A percentile compares a stretch with the other conserved stretches of the same genome.
These are phyloP conservation scores for Serpula lacrymans DNA, from an alignment of 768 basidiomycete species.

Conservation along the genomic window DNA sequence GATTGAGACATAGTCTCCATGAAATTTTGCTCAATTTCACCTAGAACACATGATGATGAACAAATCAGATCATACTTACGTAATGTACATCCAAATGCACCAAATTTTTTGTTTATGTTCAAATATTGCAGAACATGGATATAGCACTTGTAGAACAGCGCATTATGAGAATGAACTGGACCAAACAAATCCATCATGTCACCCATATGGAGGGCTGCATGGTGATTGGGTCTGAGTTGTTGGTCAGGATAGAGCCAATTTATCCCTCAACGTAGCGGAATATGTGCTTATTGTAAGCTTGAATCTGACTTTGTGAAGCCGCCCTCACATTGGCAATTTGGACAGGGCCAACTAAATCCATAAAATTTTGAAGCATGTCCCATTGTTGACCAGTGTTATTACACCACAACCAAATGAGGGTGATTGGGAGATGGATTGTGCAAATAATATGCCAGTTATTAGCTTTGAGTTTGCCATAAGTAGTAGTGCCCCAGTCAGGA, in stretches of 20 bases:
- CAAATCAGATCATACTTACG: too few species aligned
- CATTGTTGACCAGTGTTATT: conserved; percentile 8
- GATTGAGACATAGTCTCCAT: conserved; percentile 5
- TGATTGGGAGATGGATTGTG: too few species aligned
- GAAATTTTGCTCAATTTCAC: conserved; percentile 16
- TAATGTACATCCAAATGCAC: conserved; percentile 4
- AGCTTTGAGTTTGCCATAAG: too few species aligned
- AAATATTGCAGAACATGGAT: conserved; percentile 14
- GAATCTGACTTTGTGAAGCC: conserved; percentile 7
- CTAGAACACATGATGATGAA: too few species aligned
- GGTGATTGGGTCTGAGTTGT: conserved; percentile 26
- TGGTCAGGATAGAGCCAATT: conserved; percentile 19
- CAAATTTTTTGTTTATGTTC: conserved; percentile 17
- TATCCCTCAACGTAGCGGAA: conserved; percentile 17
- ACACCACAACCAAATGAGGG: too few species aligned
- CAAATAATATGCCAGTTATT: too few species aligned
- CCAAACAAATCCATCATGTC: conserved; percentile 25
- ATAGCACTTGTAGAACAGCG: conserved; percentile 11
- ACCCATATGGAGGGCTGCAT: conserved; percentile 28
- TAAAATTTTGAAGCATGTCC: conserved; percentile 26
- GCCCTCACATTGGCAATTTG: conserved; percentile 14
- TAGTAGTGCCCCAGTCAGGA: conserved; percentile 27
- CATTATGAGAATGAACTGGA: conserved; percentile 17
- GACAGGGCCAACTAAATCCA: conserved; percentile 25
- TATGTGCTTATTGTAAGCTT: too few species aligned